These are phyloP conservation scores for Tricholoma furcatifolium DNA, from an alignment of 768 basidiomycete species.

Conservation along the genomic window DNA sequence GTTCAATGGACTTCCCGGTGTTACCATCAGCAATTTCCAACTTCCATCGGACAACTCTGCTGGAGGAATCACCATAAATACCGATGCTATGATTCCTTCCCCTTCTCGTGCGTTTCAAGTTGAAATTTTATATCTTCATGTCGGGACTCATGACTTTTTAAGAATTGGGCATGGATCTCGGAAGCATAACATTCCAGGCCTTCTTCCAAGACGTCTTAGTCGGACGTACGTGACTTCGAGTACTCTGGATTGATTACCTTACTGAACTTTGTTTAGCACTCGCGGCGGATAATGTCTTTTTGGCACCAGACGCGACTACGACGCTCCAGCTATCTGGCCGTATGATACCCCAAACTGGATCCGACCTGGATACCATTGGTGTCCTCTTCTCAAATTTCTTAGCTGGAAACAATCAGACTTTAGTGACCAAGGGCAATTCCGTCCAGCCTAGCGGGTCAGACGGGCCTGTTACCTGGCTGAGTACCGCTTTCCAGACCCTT, in stretches of 20 bases:
- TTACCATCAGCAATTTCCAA: constrained; percentile 69
- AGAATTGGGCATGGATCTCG: constrained; percentile 72
- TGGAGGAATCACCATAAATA: constrained; percentile 71
- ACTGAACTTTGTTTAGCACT: constrained; percentile 40
- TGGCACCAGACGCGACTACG: constrained; percentile 48
- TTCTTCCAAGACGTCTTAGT: constrained; percentile 55
- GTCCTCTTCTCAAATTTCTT: constrained; percentile 66
- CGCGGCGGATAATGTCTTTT: constrained; percentile 43
- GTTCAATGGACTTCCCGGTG: constrained; percentile 69
- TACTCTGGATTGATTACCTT: background rate
- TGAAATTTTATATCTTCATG: background rate
- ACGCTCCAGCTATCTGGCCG: constrained; percentile 58
- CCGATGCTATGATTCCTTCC: constrained; percentile 65
- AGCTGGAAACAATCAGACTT: constrained; percentile 59
- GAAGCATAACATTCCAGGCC: constrained; percentile 60
- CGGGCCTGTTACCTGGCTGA: constrained; percentile 59
- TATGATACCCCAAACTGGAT: constrained; percentile 61
- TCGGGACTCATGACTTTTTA: constrained; percentile 17
- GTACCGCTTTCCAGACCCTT: constrained; percentile 67
- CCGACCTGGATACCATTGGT: constrained; percentile 51
- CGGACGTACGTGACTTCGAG: constrained; percentile 51
- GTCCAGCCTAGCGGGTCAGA: constrained; percentile 57
- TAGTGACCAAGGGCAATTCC: constrained; percentile 56
- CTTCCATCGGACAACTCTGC: constrained; percentile 65
- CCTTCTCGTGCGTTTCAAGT: constrained; percentile 50